Evolutionary conservation across 169 alveolate genomes (phyloP), one percentile per base, ranked within the genome.

Genomic region (Plasmodium vivax): DNA sequence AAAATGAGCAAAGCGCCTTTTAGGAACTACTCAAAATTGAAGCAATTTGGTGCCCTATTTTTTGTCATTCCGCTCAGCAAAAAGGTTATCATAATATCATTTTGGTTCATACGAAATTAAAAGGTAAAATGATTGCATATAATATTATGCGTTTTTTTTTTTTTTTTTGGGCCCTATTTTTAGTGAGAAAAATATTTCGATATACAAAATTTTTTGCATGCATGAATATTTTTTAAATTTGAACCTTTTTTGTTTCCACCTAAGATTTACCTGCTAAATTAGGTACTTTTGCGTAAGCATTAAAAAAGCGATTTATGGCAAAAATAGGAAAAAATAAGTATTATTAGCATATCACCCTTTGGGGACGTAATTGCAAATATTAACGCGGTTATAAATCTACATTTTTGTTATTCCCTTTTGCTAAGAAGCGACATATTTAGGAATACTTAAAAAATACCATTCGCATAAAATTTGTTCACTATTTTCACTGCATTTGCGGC

Each of bases 211-310:
- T 80, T 80, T 41, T 80, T 80, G 74, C 85, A 3, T 80, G 85
- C 84, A 45, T 80, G 84, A 80, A 80, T 80, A 43, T 43, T 79
- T 79, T 68, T 68, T 8, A 9, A 68, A 68, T 27, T 68, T 68
- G 30, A 68, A 68, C 77, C 19, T 68, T 27, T 3, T 19, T 68
- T 68, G 19, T 27, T 68, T 68, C 36, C 30, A n/a, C 77, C 77
- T 68, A 19, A n/a, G 19, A 68, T 19, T 68, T 68, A n/a, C 14
- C 36, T 5, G 2, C 12, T 23, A 30, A 19, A 68, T 68, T 68
- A 68, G 19, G n/a, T 38, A 68, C 7, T 27, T 68, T 2, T n/a
- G 32, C 38, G 32, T 68, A 27, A 68, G 27, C 12, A 8, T 19
- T 68, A 30, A 68, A 19, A 68, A 27, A 68, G 8, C 23, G 9